phyloP scores from a whole-genome alignment of 1,139 yeast species.

The Pichia inconspicua region DNA sequence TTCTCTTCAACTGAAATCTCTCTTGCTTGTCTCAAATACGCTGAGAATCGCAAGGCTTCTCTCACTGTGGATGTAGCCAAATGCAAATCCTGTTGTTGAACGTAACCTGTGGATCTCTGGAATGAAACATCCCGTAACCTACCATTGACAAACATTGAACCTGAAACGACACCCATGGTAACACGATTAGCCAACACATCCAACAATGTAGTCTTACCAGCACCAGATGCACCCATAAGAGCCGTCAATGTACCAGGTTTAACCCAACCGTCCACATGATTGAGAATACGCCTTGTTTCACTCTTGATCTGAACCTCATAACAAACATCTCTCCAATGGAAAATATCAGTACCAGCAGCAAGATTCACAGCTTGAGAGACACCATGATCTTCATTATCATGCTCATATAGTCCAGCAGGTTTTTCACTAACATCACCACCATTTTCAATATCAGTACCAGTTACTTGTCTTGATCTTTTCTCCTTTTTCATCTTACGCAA shows the following conservation, averaged over 20 bases:
- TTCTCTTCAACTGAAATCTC: constrained; percentile 38
- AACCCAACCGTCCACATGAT: constrained; percentile 46
- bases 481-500: constrained; percentile 20
- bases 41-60: constrained; percentile 44
- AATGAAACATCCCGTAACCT: constrained; percentile 34
- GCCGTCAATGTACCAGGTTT: constrained; percentile 50
- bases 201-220: constrained; percentile 58
- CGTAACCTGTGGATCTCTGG: constrained; percentile 46
- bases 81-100: constrained; percentile 51
- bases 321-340: constrained; percentile 38
- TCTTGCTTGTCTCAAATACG: constrained; percentile 41
- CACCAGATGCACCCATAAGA: constrained; percentile 64
- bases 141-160: constrained; percentile 46
- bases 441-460: constrained; percentile 7
- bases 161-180: constrained; percentile 42
- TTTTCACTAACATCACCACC: constrained; percentile 9
- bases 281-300: constrained; percentile 30
- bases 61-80: constrained; percentile 41
- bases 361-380: constrained; percentile 7
- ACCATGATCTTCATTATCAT: constrained; percentile 5
- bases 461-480: constrained; percentile 2
- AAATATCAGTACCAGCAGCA: constrained; percentile 26
- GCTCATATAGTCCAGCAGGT: constrained; percentile 12
- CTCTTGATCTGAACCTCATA: constrained; percentile 36
- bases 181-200: constrained; percentile 47